Conservation (phyloP, 2,329 filamentous ascomycete species). For the Neopestalotiopsis sp. region DNA sequence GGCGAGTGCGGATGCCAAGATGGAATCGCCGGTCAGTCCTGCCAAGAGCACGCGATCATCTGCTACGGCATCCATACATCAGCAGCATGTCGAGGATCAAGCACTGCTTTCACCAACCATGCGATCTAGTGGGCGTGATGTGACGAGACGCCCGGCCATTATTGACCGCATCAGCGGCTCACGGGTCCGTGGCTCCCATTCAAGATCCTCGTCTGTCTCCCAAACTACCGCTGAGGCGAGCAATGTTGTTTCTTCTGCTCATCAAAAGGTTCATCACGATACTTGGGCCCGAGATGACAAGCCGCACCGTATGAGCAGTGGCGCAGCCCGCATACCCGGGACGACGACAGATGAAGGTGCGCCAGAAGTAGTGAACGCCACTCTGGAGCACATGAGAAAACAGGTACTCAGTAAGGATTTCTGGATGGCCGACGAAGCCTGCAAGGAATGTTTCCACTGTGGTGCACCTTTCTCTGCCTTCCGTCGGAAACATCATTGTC, state of each 20-base stretch:
- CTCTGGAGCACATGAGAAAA: slow-evolving; percentile 76
- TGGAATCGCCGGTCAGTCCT: slow-evolving; percentile 51
- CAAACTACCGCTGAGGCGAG: slow-evolving; percentile 62
- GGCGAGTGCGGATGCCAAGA: slow-evolving; percentile 50
- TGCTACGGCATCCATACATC: slow-evolving; percentile 32
- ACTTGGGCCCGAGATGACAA: slow-evolving; percentile 57
- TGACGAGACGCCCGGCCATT: slow-evolving; percentile 53
- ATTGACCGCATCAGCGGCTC: slow-evolving; percentile 61
- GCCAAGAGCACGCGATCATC: slow-evolving; percentile 37
- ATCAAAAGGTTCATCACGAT: slow-evolving; percentile 62
- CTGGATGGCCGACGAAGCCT: slow-evolving; percentile 99
- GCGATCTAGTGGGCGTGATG: slow-evolving; percentile 38
- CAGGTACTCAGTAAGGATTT: slow-evolving; percentile 94
- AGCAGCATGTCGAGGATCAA: slow-evolving; percentile 40
- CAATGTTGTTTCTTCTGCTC: slow-evolving; percentile 62
- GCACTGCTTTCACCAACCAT: slow-evolving; percentile 32
- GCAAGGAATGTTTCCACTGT: slow-evolving; percentile 95
- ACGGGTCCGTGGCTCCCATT: slow-evolving; percentile 49
- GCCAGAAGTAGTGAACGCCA: slow-evolving; percentile 64
- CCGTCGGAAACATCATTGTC: slow-evolving; percentile 93
- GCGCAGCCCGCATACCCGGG: slow-evolving; percentile 58
- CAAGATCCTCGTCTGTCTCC: slow-evolving; percentile 65
- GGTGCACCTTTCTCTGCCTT: slow-evolving; percentile 92
- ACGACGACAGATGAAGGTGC: slow-evolving; percentile 62
- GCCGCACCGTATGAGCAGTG: slow-evolving; percentile 50